Conservation (phyloP, 768 basidiomycete species). For the Russula lepida region DNA sequence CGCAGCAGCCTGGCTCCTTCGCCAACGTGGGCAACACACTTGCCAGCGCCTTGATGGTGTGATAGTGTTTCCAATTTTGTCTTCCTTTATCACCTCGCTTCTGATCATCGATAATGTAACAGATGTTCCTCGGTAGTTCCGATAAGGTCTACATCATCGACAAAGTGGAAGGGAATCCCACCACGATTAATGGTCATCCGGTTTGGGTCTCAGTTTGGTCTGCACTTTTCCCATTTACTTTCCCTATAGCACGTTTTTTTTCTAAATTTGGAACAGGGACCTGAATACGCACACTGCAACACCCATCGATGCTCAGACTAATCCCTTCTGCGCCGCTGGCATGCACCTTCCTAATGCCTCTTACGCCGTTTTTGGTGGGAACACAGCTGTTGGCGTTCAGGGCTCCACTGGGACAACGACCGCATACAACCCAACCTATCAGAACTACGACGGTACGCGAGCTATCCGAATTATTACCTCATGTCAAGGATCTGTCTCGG, state of each 20-base stretch:
- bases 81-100: no score
- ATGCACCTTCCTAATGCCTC: constrained; percentile 6
- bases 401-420: no score
- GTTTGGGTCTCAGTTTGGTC: constrained; percentile 1
- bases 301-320: neutral
- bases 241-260: neutral
- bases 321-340: constrained; percentile 6
- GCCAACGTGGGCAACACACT: neutral
- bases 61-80: neutral
- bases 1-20: neutral
- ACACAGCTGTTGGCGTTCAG: neutral
- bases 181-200: neutral
- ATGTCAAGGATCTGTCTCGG: neutral
- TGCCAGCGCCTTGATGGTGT: constrained; percentile 4
- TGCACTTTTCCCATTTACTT: neutral
- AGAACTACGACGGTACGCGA: neutral
- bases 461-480: constrained; percentile 1
- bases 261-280: neutral
- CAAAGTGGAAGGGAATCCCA: neutral
- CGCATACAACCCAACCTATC: neutral
- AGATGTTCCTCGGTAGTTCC: constrained; percentile 1
- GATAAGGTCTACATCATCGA: constrained; percentile 12
- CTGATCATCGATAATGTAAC: neutral
- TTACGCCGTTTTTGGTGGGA: constrained; percentile 1
- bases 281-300: neutral